These are phyloP conservation scores for Parafenestella ontariensis DNA, from an alignment of 2,329 filamentous ascomycete genomes.

Conservation along the genomic window DNA sequence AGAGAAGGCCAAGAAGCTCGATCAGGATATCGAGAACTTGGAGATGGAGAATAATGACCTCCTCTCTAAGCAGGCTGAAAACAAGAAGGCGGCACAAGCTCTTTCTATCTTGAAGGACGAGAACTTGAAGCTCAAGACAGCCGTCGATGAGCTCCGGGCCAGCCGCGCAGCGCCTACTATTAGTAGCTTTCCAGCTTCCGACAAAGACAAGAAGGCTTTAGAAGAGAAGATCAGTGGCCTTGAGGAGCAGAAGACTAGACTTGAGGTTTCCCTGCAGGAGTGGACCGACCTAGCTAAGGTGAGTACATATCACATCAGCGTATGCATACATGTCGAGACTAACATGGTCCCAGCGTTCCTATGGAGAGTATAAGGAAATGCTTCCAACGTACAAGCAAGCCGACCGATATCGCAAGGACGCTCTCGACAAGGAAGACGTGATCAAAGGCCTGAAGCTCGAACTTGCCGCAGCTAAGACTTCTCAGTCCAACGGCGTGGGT, in stretches of 20 bases:
- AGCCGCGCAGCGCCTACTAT: neutral
- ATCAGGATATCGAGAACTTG: conserved; percentile 18
- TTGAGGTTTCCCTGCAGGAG: conserved; percentile 17
- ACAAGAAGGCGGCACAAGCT: conserved; percentile 2
- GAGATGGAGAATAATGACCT: conserved; percentile 24
- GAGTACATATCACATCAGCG: neutral
- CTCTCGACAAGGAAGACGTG: conserved; percentile 16
- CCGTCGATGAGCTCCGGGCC: conserved; percentile 3
- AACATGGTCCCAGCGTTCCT: conserved; percentile 26
- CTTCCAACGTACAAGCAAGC: conserved; percentile 27
- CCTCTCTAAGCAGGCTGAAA: conserved; percentile 9
- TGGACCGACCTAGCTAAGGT: conserved; percentile 36
- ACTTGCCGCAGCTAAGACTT: conserved; percentile 19
- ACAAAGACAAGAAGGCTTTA: conserved; percentile 1
- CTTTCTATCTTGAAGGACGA: conserved; percentile 3
- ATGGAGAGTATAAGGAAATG: conserved; percentile 35
- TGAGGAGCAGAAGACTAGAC: conserved; percentile 15
- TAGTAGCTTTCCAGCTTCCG: neutral
- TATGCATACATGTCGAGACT: neutral
- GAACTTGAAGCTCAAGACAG: conserved; percentile 11
- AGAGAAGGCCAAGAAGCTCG: conserved; percentile 16
- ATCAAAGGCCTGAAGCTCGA: conserved; percentile 25
- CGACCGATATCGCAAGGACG: conserved; percentile 23
- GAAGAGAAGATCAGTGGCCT: conserved; percentile 16
- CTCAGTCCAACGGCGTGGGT: conserved; percentile 17